Evolutionary conservation across 106 monocot genomes (phyloP).

Genomic region (Allium cepa): DNA sequence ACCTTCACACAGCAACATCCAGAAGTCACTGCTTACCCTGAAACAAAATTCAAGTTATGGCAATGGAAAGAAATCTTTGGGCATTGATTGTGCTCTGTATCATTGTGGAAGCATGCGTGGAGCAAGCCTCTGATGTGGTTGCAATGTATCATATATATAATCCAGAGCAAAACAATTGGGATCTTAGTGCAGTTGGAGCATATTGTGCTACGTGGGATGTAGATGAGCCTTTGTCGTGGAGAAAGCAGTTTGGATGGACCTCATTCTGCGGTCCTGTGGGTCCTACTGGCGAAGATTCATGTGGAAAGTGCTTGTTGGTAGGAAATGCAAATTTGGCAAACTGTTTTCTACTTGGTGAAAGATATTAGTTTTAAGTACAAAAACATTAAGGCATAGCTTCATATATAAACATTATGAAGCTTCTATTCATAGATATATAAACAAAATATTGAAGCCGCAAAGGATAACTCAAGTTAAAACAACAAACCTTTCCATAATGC

Average conservation of each 20-base stretch:
- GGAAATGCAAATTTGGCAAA: background rate
- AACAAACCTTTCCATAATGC: too few relatives aligned
- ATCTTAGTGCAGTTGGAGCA: slow-evolving; percentile 12
- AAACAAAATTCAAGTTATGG: too few relatives aligned
- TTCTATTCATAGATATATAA: too few relatives aligned
- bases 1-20: too few relatives aligned
- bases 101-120: background rate
- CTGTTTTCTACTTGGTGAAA: too few relatives aligned
- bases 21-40: too few relatives aligned
- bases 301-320: slow-evolving; percentile 32
- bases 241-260: slow-evolving; percentile 26
- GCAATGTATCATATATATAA: slow-evolving; percentile 36
- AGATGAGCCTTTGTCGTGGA: slow-evolving; percentile 23
- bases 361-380: too few relatives aligned
- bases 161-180: slow-evolving; percentile 23
- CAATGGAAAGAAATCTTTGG: too few relatives aligned
- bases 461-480: too few relatives aligned
- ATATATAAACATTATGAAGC: too few relatives aligned
- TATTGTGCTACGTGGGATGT: slow-evolving; percentile 45
- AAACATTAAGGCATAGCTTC: too few relatives aligned
- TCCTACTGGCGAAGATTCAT: slow-evolving; percentile 11
- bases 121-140: slow-evolving; percentile 7
- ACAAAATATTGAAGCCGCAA: too few relatives aligned
- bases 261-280: slow-evolving; percentile 35
- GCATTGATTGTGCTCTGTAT: slow-evolving; percentile 3